Conservation (phyloP, 768 basidiomycete species). For the Rickenella mellea region DNA sequence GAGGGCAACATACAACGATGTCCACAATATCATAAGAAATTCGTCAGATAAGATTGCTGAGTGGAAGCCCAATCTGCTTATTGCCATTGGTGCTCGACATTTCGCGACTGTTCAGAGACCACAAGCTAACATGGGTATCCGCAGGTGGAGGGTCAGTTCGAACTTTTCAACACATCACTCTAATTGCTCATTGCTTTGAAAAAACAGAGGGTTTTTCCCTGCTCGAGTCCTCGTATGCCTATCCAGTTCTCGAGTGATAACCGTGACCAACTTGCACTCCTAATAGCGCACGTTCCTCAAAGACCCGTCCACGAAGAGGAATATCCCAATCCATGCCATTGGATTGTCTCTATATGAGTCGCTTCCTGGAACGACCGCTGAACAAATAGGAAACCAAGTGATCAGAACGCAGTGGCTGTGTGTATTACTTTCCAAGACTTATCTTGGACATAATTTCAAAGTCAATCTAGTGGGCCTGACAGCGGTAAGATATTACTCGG, state of each 20-base stretch:
- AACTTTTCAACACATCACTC: constrained; percentile 3
- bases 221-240: constrained; percentile 63
- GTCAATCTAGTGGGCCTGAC: constrained; percentile 45
- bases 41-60: constrained; percentile 61
- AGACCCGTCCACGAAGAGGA: constrained; percentile 54
- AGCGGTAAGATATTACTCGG: constrained; percentile 67
- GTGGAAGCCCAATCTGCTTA: constrained; percentile 81
- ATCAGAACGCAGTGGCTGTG: constrained; percentile 96
- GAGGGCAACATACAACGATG: constrained; percentile 82
- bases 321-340: constrained; percentile 92
- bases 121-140: not conserved
- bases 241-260: not conserved
- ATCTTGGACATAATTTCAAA: constrained; percentile 3
- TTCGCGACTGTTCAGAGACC: constrained; percentile 2
- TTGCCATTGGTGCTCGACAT: constrained; percentile 60
- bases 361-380: constrained; percentile 61
- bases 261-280: constrained; percentile 1
- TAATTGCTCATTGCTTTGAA: constrained; percentile 8
- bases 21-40: constrained; percentile 78
- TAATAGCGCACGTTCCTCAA: constrained; percentile 77
- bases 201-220: constrained; percentile 82
- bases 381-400: constrained; percentile 76
- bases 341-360: constrained; percentile 93
- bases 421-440: constrained; percentile 18
- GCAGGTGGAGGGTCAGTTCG: constrained; percentile 72